These are phyloP conservation scores for Quercus robur DNA, from an alignment of 306 rosid species.

Conservation along the genomic window DNA sequence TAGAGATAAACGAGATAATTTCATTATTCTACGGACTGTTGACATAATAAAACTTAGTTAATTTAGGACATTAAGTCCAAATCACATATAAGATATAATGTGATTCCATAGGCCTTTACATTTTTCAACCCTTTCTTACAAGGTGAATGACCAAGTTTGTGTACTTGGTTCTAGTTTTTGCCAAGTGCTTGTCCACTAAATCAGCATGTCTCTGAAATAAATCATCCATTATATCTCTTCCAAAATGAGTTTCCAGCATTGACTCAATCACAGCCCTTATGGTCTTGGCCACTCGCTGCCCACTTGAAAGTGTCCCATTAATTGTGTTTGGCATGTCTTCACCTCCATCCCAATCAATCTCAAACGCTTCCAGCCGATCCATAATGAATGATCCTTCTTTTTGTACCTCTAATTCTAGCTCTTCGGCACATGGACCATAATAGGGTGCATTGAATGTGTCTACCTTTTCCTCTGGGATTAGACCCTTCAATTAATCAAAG, in stretches of 20 bases:
- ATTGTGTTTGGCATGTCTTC: neutral
- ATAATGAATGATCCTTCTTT: constrained; percentile 66
- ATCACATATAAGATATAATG: neutral
- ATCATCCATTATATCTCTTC: constrained; percentile 43
- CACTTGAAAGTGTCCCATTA: constrained; percentile 16
- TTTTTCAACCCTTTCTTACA: constrained; percentile 14
- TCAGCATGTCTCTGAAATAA: constrained; percentile 36
- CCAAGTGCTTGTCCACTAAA: constrained; percentile 42
- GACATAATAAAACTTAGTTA: too few relatives aligned
- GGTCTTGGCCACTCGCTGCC: constrained; percentile 43
- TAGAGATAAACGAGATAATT: too few relatives aligned
- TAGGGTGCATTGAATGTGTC: constrained; percentile 75
- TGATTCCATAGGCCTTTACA: neutral
- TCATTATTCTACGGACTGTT: too few relatives aligned
- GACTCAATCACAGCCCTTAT: constrained; percentile 75
- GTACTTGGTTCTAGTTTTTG: constrained; percentile 34
- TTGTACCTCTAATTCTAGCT: constrained; percentile 38
- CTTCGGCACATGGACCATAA: constrained; percentile 65
- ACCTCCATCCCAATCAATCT: constrained; percentile 62
- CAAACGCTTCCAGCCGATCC: constrained; percentile 31
- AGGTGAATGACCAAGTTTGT: constrained; percentile 56
- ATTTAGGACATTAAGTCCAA: too few relatives aligned
- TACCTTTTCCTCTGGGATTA: constrained; percentile 58
- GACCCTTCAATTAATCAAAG: constrained; percentile 29
- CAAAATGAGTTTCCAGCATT: constrained; percentile 64